phyloP scores from a whole-genome alignment of 768 basidiomycete species.

The Cystobasidium ongulense region DNA sequence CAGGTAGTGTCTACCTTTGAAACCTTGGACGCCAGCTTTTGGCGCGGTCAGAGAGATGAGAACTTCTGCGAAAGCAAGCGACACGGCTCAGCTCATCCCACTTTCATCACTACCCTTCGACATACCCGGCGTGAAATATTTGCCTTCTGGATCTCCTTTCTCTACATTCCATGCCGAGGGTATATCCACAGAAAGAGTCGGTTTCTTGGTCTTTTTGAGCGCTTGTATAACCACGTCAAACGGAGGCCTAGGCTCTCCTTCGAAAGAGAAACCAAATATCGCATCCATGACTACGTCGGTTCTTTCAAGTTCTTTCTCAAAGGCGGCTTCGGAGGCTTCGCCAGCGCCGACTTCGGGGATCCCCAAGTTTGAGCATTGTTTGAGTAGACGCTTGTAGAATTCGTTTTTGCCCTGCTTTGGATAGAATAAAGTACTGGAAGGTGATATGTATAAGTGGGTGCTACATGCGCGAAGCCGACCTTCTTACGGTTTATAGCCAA shows the following conservation, averaged over 20 bases:
- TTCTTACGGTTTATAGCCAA: conserved; percentile 45
- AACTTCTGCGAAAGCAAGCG: conserved; percentile 54
- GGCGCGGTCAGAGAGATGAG: conserved; percentile 88
- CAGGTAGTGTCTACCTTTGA: conserved; percentile 76
- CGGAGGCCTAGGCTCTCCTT: conserved; percentile 76
- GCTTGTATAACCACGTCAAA: conserved; percentile 65
- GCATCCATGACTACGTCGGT: conserved; percentile 70
- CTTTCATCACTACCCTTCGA: conserved; percentile 27
- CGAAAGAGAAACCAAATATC: conserved; percentile 94
- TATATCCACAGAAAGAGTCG: conserved; percentile 90
- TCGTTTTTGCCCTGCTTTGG: conserved; percentile 96
- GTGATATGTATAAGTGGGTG: conserved; percentile 72
- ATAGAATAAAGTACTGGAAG: conserved; percentile 61
- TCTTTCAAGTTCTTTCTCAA: conserved; percentile 33
- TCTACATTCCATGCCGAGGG: conserved; percentile 97
- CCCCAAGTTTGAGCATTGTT: conserved; percentile 78
- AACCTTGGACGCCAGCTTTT: conserved; percentile 71
- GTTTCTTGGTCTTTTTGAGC: conserved; percentile 49
- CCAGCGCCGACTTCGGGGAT: conserved; percentile 62
- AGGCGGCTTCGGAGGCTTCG: conserved; percentile 41
- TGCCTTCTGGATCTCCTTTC: conserved; percentile 49
- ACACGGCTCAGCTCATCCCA: background rate
- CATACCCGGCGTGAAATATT: conserved; percentile 32
- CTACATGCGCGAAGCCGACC: background rate
- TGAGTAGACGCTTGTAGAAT: conserved; percentile 75